Conservation (phyloP, 352 stramenopile species). For the Hyaloperonospora arabidopsidis region DNA sequence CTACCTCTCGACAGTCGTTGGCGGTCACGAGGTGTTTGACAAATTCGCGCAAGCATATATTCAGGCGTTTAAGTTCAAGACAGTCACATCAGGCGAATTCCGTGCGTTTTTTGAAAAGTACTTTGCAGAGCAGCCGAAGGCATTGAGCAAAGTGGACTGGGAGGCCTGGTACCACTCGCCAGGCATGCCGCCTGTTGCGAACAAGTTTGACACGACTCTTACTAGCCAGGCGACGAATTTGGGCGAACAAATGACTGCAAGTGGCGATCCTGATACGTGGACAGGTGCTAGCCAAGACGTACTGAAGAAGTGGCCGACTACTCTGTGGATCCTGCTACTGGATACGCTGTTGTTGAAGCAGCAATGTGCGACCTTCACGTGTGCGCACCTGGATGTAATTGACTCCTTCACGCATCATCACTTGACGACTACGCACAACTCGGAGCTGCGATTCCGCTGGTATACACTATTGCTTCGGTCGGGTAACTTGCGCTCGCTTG, state of each 20-base stretch:
- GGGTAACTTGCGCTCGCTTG: conserved; percentile 34
- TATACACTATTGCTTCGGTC: conserved; percentile 53
- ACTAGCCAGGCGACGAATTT: conserved; percentile 35
- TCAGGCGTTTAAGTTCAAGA: conserved; percentile 81
- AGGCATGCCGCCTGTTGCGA: conserved; percentile 82
- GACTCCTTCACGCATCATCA: conserved; percentile 44
- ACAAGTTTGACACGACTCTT: conserved; percentile 85
- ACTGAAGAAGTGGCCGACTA: conserved; percentile 38
- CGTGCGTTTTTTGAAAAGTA: conserved; percentile 61
- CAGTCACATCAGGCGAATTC: conserved; percentile 80
- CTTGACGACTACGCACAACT: conserved; percentile 46
- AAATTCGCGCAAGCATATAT: conserved; percentile 91
- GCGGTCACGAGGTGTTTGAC: conserved; percentile 46
- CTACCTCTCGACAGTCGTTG: conserved; percentile 68
- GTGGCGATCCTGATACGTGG: conserved; percentile 27
- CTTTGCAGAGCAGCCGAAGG: conserved; percentile 48
- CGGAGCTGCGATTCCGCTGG: conserved; percentile 67
- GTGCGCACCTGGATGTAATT: conserved; percentile 43
- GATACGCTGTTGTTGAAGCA: conserved; percentile 50
- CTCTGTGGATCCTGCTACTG: conserved; percentile 49
- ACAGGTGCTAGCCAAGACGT: conserved; percentile 17
- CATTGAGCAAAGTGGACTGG: conserved; percentile 86
- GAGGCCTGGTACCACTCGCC: conserved; percentile 86
- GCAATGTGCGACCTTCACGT: conserved; percentile 21
- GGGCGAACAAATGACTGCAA: conserved; percentile 33